Evolutionary conservation across 2,329 filamentous ascomycete genomes (phyloP).

Genomic region (Sarocladium kiliense): DNA sequence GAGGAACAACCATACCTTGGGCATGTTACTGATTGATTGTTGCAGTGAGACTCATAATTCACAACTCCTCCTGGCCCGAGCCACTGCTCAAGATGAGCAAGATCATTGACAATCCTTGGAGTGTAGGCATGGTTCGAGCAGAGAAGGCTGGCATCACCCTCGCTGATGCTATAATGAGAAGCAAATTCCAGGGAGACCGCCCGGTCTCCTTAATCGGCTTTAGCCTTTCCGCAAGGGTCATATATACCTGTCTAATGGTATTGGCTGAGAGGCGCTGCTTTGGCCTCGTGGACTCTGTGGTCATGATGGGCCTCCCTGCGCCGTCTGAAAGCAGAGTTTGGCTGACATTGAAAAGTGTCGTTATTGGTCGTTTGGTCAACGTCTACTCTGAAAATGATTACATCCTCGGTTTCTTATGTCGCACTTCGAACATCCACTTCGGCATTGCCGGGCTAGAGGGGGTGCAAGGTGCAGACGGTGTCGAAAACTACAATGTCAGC

Average conservation of each 20-base stretch:
- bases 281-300: conserved; percentile 78
- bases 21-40: not conserved
- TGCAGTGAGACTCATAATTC: conserved; percentile 50
- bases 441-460: conserved; percentile 81
- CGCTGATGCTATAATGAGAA: conserved; percentile 74
- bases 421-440: conserved; percentile 73
- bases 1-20: too few relatives aligned
- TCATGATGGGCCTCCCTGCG: conserved; percentile 78
- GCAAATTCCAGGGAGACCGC: conserved; percentile 73
- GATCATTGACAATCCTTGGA: conserved; percentile 79
- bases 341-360: conserved; percentile 71
- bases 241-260: conserved; percentile 76
- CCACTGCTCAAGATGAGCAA: conserved; percentile 63
- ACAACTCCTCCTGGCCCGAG: conserved; percentile 56
- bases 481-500: conserved; percentile 65
- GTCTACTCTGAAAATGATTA: conserved; percentile 86
- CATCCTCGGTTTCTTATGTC: conserved; percentile 82
- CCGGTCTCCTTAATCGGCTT: conserved; percentile 78
- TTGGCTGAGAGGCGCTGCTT: conserved; percentile 79
- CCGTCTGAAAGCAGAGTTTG: conserved; percentile 69
- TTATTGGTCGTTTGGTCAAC: conserved; percentile 81
- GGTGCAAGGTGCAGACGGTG: conserved; percentile 58
- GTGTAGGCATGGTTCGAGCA: conserved; percentile 66
- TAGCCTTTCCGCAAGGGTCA: conserved; percentile 74
- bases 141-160: conserved; percentile 69